Evolutionary conservation across 345 rosid species (phyloP), one percentile per base, ranked within the genome.

Genomic region (Melastoma malabathricum): DNA sequence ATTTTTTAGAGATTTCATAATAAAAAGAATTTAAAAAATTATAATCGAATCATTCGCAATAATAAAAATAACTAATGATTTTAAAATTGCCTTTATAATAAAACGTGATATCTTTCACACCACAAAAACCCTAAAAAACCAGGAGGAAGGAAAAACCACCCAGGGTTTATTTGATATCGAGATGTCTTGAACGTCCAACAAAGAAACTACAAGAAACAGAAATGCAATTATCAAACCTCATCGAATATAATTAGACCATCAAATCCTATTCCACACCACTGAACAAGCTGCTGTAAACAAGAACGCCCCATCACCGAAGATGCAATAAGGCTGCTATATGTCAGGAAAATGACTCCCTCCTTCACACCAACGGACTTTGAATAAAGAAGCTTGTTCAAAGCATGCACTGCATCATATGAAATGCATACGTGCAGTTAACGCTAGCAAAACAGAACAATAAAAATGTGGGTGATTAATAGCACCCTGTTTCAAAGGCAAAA

Each of bases 231-330:
- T 18, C 15, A 25, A 67, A 86, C 96, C 96, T 90, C 98, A 67
- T 92, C 96, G 74, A 86, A 86, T 56, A 92, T 69, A 68, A 92
- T 59, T 47, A 86, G 98, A 51, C 96, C 98, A 68, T 86, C 95
- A 60, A 77, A 86, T 48, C 61, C 92, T 51, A 82, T 59, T 60
- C 96, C 98, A 68, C 92, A 72, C 98, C 98, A 92, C 69, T 92
- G 94, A 58, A 86, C 96, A 71, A 92, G 98, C 71, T 92, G 98
- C 65, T 86, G 92, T 58, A 92, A 66, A 68, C 96, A 96, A 71
- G 98, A 86, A 49, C 95, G 89, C 31, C 98, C 98, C 68, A 77
- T 92, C 76, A 86, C 98, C 60, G 98, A 92, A 67, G 96, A 92
- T 52, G 98, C 98, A 76, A 92, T 92, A 45, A 92, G 96, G 65